phyloP scores from a whole-genome alignment of 1,284 basidiomycete genomes.

The Apiotrichum laibachii region DNA sequence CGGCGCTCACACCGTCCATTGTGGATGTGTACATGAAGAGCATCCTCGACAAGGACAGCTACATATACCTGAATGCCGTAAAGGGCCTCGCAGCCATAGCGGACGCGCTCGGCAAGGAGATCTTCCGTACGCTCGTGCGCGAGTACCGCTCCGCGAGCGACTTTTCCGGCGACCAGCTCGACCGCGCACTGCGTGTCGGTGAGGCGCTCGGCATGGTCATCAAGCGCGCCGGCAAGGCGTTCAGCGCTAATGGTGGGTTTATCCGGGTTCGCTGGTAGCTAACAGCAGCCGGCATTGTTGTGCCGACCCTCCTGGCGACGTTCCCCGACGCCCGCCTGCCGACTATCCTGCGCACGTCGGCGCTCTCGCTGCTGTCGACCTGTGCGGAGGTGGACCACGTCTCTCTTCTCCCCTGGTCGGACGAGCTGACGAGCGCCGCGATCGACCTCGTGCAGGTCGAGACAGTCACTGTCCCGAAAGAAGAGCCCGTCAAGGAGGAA shows the following conservation, averaged over 20 bases:
- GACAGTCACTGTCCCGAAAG: constrained; percentile 47
- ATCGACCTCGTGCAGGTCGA: constrained; percentile 78
- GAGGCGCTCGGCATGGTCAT: constrained; percentile 83
- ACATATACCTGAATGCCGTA: constrained; percentile 89
- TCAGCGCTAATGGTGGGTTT: constrained; percentile 66
- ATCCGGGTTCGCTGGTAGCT: background rate
- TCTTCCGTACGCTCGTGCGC: constrained; percentile 64
- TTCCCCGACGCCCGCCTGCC: constrained; percentile 63
- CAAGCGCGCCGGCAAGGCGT: constrained; percentile 65
- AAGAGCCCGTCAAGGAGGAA: constrained; percentile 3
- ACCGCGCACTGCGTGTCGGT: constrained; percentile 75
- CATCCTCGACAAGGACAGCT: constrained; percentile 88
- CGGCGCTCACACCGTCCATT: constrained; percentile 73
- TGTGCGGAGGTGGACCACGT: constrained; percentile 65
- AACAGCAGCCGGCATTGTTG: constrained; percentile 62
- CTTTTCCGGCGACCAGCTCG: constrained; percentile 66
- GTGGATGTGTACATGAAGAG: constrained; percentile 82
- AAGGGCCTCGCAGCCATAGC: constrained; percentile 83
- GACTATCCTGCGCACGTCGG: constrained; percentile 71
- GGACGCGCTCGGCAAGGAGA: constrained; percentile 68
- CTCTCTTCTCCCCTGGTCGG: constrained; percentile 63
- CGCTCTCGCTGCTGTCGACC: constrained; percentile 74
- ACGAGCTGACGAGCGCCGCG: constrained; percentile 64
- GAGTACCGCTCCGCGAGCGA: constrained; percentile 57
- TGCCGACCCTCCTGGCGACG: constrained; percentile 65